Conservation (phyloP, 345 rosid genomes). For the Limnanthes douglasii region DNA sequence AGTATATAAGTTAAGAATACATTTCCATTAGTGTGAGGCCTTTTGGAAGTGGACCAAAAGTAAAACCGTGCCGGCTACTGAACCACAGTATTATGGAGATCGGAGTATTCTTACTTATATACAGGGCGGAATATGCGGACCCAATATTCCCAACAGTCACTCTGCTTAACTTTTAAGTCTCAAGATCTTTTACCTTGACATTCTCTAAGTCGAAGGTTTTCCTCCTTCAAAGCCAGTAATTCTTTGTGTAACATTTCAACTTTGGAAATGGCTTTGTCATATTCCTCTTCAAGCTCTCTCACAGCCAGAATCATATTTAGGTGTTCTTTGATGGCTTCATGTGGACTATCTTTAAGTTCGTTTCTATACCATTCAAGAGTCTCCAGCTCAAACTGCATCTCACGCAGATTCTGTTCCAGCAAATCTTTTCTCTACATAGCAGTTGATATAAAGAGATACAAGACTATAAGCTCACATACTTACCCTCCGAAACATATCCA, state of each 20-base stretch:
- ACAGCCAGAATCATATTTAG: constrained; percentile 29
- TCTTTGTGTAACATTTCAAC: constrained; percentile 29
- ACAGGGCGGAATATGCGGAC: too few relatives aligned
- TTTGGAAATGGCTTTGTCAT: constrained; percentile 25
- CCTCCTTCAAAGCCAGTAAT: constrained; percentile 25
- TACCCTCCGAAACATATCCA: too few relatives aligned
- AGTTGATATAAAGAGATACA: too few relatives aligned
- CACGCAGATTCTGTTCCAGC: constrained; percentile 28
- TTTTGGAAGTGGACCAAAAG: too few relatives aligned
- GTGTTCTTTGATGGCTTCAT: constrained; percentile 18
- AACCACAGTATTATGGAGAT: too few relatives aligned
- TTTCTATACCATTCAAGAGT: constrained; percentile 22
- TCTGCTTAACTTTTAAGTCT: constrained; percentile 9
- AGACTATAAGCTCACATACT: too few relatives aligned
- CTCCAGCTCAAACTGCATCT: constrained; percentile 30
- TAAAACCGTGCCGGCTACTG: too few relatives aligned
- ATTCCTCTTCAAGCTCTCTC: constrained; percentile 36
- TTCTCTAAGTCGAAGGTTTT: constrained; percentile 32
- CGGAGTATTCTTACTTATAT: too few relatives aligned
- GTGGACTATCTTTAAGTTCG: constrained; percentile 25
- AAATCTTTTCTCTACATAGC: too few relatives aligned
- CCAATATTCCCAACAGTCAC: too few relatives aligned
- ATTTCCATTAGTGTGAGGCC: too few relatives aligned
- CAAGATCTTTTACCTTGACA: constrained; percentile 11
- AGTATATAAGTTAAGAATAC: too few relatives aligned